Conservation (phyloP, 129 eudicot species). For the carrot (Daucus carota) region DH1_v3.0 NC_030384.2:44534501-44535000, state of each 20-base stretch:
- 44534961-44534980: not conserved
- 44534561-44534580: not conserved
- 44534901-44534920: not conserved
- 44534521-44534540: constrained; percentile 11
- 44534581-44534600: not conserved
- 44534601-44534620: not conserved
- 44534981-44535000: not conserved
- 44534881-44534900: too few relatives aligned
- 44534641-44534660: not conserved
- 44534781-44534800: constrained; percentile 1
- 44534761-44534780: not conserved
- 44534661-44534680: not conserved
- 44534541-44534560: not conserved
- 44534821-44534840: not conserved
- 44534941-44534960: not conserved
- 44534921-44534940: not conserved
- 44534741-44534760: not conserved
- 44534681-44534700: not conserved
- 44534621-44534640: too few relatives aligned
- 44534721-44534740: not conserved
- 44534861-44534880: too few relatives aligned
- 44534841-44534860: not conserved
- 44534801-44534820: constrained; percentile 9
- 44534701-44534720: not conserved
- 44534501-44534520: constrained; percentile 1